phyloP scores from a whole-genome alignment of 2,329 filamentous ascomycete species.

The Fusarium pseudoanthophilum region DNA sequence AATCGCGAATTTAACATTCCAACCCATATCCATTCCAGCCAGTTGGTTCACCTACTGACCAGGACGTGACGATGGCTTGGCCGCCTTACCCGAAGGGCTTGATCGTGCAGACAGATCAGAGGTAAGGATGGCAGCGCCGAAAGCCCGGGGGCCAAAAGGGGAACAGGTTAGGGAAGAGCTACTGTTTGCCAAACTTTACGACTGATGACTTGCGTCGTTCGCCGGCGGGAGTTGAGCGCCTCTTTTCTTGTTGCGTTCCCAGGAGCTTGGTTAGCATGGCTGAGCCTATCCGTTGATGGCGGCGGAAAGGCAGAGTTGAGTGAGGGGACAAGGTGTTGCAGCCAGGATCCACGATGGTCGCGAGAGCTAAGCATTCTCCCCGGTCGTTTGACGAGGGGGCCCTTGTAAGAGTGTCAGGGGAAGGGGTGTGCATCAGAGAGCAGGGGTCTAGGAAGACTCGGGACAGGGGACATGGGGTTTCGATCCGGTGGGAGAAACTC shows the following conservation, averaged over 20 bases:
- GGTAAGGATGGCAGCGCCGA: constrained; percentile 20
- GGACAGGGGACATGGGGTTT: constrained; percentile 22
- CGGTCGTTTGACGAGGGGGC: constrained; percentile 12
- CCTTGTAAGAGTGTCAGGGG: constrained; percentile 16
- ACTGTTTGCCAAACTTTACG: constrained; percentile 35
- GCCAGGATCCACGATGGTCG: constrained; percentile 39
- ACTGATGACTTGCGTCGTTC: constrained; percentile 36
- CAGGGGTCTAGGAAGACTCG: constrained; percentile 26
- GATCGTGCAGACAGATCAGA: constrained; percentile 22
- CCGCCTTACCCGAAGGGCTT: constrained; percentile 37
- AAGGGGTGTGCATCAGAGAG: constrained; percentile 28
- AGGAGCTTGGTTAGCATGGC: constrained; percentile 49
- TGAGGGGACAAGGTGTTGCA: constrained; percentile 23
- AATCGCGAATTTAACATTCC: constrained; percentile 30
- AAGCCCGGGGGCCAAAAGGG: constrained; percentile 15
- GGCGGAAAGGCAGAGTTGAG: constrained; percentile 42
- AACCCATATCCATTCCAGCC: constrained; percentile 39
- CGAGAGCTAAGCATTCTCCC: constrained; percentile 28
- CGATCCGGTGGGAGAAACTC: constrained; percentile 23
- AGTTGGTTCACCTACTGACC: constrained; percentile 29
- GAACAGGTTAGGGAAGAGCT: constrained; percentile 21
- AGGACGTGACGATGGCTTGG: constrained; percentile 32
- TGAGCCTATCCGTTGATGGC: constrained; percentile 50
- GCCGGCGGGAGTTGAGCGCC: constrained; percentile 43
- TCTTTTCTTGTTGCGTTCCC: constrained; percentile 45